phyloP scores from a whole-genome alignment of 805 yeast species.

The Wickerhamiella hasegawae region DNA sequence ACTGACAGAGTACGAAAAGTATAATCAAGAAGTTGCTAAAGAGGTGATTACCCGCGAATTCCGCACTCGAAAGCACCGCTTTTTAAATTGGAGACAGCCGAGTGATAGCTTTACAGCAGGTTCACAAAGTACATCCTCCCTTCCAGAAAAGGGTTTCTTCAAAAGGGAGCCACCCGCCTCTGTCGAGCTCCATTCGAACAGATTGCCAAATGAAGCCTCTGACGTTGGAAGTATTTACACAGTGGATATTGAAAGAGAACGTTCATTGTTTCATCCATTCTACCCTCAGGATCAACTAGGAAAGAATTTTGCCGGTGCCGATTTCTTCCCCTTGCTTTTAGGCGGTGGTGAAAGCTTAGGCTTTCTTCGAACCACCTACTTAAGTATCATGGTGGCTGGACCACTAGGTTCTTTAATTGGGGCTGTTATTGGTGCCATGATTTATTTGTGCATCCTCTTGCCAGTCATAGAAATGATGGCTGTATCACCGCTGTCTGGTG shows the following conservation, averaged over 20 bases:
- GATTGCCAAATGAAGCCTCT: no score
- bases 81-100: no score
- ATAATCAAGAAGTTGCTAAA: constrained; percentile 16
- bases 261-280: neutral
- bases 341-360: no score
- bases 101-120: no score
- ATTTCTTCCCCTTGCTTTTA: no score
- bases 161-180: no score
- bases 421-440: constrained; percentile 3
- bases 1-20: constrained; percentile 17
- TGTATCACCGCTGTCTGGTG: constrained; percentile 40
- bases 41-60: constrained; percentile 12
- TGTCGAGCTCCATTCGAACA: no score
- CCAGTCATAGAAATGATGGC: constrained; percentile 35
- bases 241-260: neutral
- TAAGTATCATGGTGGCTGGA: constrained; percentile 6
- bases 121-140: no score
- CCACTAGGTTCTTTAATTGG: constrained; percentile 10
- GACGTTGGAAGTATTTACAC: neutral
- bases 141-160: no score
- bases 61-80: constrained; percentile 4
- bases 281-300: no score
- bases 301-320: no score
- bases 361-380: no score
- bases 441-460: constrained; percentile 3